Conservation (phyloP, 768 basidiomycete species). For the Russula lepida region DNA sequence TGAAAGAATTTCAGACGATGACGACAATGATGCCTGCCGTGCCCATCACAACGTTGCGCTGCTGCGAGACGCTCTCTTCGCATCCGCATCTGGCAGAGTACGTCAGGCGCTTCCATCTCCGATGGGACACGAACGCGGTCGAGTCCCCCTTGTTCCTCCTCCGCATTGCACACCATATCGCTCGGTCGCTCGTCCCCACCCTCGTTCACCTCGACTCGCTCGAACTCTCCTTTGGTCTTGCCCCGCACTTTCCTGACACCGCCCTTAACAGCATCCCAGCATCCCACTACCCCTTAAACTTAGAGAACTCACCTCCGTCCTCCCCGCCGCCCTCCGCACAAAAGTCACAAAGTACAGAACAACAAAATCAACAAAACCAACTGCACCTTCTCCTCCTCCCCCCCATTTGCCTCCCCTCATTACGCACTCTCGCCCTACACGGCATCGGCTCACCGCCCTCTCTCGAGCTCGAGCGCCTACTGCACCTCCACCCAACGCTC, state of each 20-base stretch:
- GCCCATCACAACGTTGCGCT: constrained; percentile 36
- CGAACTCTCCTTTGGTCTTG: constrained; percentile 47
- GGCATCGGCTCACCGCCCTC: constrained; percentile 28
- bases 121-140: constrained; percentile 43
- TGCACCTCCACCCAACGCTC: constrained; percentile 29
- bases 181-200: constrained; percentile 34
- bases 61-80: constrained; percentile 43
- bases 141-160: constrained; percentile 20
- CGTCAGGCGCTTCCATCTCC: constrained; percentile 41
- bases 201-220: constrained; percentile 44
- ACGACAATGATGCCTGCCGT: constrained; percentile 6
- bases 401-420: constrained; percentile 25
- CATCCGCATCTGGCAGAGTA: constrained; percentile 40
- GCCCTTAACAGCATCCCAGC: not conserved
- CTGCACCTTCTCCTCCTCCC: constrained; percentile 18
- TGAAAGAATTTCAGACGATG: not conserved
- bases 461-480: constrained; percentile 28
- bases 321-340: not conserved
- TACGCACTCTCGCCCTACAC: constrained; percentile 29
- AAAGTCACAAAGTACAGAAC: not conserved
- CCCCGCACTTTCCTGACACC: constrained; percentile 29
- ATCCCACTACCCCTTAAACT: not conserved
- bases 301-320: not conserved
- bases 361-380: not conserved
- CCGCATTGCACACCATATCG: constrained; percentile 21